These are phyloP conservation scores for Podospora anserina DNA, from an alignment of 495 filamentous ascomycete species.

Conservation along the genomic window DNA sequence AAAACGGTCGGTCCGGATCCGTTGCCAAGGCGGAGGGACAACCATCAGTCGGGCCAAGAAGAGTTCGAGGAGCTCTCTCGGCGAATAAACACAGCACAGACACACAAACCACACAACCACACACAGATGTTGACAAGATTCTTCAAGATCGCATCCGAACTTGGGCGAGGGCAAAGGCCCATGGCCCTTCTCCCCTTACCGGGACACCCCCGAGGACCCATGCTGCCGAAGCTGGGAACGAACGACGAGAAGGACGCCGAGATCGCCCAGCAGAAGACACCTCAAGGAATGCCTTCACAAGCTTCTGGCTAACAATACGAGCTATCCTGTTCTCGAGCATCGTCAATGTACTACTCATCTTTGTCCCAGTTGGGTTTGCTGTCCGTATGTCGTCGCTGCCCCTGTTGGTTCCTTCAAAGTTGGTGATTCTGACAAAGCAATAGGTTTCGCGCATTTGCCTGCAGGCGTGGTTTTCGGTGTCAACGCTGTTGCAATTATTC, in stretches of 20 bases:
- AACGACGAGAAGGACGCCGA: not conserved
- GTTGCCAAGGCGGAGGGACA: too few relatives aligned
- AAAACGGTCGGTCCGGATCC: not conserved
- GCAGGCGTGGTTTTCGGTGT: constrained; percentile 45
- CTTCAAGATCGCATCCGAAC: constrained; percentile 17
- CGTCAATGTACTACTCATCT: constrained; percentile 74
- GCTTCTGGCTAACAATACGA: constrained; percentile 47
- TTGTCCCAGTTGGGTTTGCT: constrained; percentile 76
- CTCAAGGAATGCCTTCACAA: constrained; percentile 29
- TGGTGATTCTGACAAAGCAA: not conserved
- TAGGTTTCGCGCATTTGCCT: constrained; percentile 16
- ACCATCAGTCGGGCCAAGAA: too few relatives aligned
- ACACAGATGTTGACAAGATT: not conserved
- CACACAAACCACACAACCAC: not conserved
- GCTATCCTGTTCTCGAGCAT: constrained; percentile 61
- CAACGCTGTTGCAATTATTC: constrained; percentile 81
- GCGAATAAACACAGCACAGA: too few relatives aligned
- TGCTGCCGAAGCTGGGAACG: not conserved
- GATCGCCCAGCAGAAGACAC: not conserved
- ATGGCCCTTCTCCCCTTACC: constrained; percentile 5
- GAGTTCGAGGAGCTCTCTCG: too few relatives aligned
- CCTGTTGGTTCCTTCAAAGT: constrained; percentile 24
- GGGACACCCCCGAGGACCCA: too few relatives aligned
- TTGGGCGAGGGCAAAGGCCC: constrained; percentile 21
- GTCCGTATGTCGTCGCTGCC: constrained; percentile 47